phyloP scores from a whole-genome alignment of 805 yeast genomes.

The Starmerella khaoyaiensis region DNA sequence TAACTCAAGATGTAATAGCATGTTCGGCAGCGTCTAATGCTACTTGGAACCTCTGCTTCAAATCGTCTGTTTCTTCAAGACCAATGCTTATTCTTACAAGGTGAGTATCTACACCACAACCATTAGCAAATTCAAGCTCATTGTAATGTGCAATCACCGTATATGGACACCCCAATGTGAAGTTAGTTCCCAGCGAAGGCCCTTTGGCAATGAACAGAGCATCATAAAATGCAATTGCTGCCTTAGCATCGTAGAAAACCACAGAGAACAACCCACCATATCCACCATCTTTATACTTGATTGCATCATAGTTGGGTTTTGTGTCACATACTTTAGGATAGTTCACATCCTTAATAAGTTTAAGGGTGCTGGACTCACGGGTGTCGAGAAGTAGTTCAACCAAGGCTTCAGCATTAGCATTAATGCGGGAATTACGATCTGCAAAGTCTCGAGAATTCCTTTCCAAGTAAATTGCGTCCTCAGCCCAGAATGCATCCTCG shows the following conservation, averaged over 20 bases:
- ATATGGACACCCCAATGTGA: conserved; percentile 82
- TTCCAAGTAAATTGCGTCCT: conserved; percentile 85
- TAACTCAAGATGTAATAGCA: conserved; percentile 2
- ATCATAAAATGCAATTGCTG: conserved; percentile 66
- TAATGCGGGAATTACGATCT: conserved; percentile 38
- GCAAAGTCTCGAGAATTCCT: conserved; percentile 85
- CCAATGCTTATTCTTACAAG: conserved; percentile 77
- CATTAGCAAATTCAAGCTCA: conserved; percentile 64
- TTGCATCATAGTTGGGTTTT: conserved; percentile 52
- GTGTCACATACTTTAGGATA: conserved; percentile 54
- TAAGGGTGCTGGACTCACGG: conserved; percentile 22
- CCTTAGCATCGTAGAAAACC: conserved; percentile 48
- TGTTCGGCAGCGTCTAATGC: conserved; percentile 35
- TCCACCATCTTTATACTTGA: conserved; percentile 61
- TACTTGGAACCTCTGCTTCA: conserved; percentile 37
- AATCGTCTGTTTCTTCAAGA: conserved; percentile 53
- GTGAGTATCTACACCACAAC: conserved; percentile 72
- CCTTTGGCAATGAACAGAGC: conserved; percentile 63
- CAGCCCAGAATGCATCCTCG: conserved; percentile 76
- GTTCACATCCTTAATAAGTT: conserved; percentile 46
- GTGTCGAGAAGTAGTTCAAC: conserved; percentile 22
- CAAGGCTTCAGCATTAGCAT: conserved; percentile 31
- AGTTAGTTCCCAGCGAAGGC: conserved; percentile 82
- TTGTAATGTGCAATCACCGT: conserved; percentile 72
- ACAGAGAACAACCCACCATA: conserved; percentile 80